These are phyloP conservation scores for Musa itinerans DNA, from an alignment of 176 grass and related monocot genomes.

Conservation along the genomic window DNA sequence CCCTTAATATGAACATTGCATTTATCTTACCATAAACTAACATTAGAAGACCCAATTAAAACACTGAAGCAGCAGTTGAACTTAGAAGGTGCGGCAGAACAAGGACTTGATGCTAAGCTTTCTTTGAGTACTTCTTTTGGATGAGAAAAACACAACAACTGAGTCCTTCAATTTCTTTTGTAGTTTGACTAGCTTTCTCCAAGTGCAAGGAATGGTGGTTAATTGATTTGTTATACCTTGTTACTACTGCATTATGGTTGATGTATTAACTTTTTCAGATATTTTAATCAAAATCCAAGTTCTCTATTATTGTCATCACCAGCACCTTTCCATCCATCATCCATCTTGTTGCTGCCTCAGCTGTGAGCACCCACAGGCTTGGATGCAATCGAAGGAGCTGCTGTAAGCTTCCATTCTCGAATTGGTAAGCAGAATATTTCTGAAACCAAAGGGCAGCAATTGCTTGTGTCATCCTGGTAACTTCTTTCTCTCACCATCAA, in stretches of 20 bases:
- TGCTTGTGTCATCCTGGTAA: background rate
- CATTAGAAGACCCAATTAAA: no score
- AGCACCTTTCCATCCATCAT: background rate
- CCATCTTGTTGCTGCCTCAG: background rate
- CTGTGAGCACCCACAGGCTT: background rate
- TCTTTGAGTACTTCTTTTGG: no score
- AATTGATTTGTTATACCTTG: background rate
- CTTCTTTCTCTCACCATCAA: background rate
- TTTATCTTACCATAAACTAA: no score
- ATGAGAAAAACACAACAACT: no score
- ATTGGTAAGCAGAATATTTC: background rate
- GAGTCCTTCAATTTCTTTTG: no score
- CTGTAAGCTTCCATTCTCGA: background rate
- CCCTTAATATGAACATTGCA: no score
- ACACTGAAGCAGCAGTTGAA: no score
- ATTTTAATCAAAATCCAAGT: background rate
- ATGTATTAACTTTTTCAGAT: background rate
- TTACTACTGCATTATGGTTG: background rate
- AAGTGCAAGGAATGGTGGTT: no score
- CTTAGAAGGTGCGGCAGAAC: no score
- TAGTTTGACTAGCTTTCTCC: no score
- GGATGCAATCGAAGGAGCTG: background rate
- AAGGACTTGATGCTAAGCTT: no score
- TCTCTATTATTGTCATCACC: background rate
- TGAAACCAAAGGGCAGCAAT: background rate